A percentile compares a stretch with the other conserved stretches of the same genome.
Evolutionary conservation across 192 early-diverging fungal species (phyloP).

Genomic region (Coemansia sp.): DNA sequence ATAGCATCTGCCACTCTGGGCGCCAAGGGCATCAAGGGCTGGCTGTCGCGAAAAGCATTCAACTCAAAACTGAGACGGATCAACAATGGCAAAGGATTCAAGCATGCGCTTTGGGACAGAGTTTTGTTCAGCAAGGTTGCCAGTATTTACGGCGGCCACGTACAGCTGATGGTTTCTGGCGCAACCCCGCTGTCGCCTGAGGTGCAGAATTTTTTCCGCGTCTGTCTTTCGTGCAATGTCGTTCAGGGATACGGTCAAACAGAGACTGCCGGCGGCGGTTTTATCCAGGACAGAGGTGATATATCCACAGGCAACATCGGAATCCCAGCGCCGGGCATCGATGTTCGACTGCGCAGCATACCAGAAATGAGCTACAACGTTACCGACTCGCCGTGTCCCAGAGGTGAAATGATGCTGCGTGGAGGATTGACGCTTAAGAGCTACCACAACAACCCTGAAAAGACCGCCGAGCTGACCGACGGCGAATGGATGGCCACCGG

Average conservation of each 20-base stretch:
- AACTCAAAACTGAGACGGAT: slow-evolving; percentile 61
- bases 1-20: slow-evolving; percentile 57
- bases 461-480: slow-evolving; percentile 69
- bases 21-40: slow-evolving; percentile 44
- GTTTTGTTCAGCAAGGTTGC: slow-evolving; percentile 82
- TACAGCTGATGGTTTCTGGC: slow-evolving; percentile 74
- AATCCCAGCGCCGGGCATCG: slow-evolving; percentile 59
- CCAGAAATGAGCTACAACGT: slow-evolving; percentile 73
- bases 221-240: slow-evolving; percentile 45
- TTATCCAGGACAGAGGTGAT: not conserved
- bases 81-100: slow-evolving; percentile 52
- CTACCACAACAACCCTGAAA: slow-evolving; percentile 75
- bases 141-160: slow-evolving; percentile 68
- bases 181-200: slow-evolving; percentile 72
- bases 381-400: slow-evolving; percentile 71
- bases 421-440: slow-evolving; percentile 69
- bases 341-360: slow-evolving; percentile 59
- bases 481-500: slow-evolving; percentile 75
- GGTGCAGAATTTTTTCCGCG: slow-evolving; percentile 76
- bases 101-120: slow-evolving; percentile 81
- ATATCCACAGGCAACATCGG: slow-evolving; percentile 67
- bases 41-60: slow-evolving; percentile 55
- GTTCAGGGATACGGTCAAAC: not conserved
- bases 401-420: slow-evolving; percentile 83
- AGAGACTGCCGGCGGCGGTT: not conserved